A percentile compares a stretch with the other conserved stretches of the same genome.
Evolutionary conservation across 1,139 yeast genomes (phyloP).

Genomic region (Neolecta irregularis): DNA sequence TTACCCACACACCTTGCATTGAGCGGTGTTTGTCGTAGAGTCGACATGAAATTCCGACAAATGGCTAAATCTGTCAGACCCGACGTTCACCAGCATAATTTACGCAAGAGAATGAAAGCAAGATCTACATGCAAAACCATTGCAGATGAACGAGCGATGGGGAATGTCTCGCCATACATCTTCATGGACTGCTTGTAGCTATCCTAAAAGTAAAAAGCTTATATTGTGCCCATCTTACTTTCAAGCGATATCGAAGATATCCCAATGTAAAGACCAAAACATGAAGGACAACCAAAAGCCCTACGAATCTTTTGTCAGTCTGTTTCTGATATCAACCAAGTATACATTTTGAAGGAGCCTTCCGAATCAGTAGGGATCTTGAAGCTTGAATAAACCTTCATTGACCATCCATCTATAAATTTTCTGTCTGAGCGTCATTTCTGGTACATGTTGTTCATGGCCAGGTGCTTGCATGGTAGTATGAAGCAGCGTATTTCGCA

Average conservation of each 20-base stretch:
- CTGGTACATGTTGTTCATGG: too few species aligned
- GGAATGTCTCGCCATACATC: constrained; percentile 6
- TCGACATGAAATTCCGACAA: constrained; percentile 9
- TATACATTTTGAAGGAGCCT: too few species aligned
- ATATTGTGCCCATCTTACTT: too few species aligned
- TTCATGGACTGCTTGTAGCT: constrained; percentile 2
- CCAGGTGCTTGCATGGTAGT: too few species aligned
- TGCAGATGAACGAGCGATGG: constrained; percentile 9
- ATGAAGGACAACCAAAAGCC: constrained; percentile 5
- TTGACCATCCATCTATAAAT: constrained; percentile 11
- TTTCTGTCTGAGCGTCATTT: constrained; percentile 6
- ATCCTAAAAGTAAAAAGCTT: too few species aligned
- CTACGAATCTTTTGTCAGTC: constrained; percentile 1
- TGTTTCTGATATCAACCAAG: too few species aligned
- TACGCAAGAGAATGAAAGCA: constrained; percentile 8
- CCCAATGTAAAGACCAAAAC: constrained; percentile 8
- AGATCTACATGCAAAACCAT: constrained; percentile 9
- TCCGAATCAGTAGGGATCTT: background rate
- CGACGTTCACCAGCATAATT: too few species aligned
- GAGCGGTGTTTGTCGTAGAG: constrained; percentile 6
- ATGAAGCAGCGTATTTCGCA: too few species aligned
- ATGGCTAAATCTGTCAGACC: too few species aligned
- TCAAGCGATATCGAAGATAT: constrained; percentile 1
- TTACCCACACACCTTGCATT: too few species aligned
- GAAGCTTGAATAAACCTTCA: constrained; percentile 2